Evolutionary conservation across 2,329 filamentous ascomycete species (phyloP), one percentile per base, ranked within the genome.

Genomic region (Fusarium mundagurra): DNA sequence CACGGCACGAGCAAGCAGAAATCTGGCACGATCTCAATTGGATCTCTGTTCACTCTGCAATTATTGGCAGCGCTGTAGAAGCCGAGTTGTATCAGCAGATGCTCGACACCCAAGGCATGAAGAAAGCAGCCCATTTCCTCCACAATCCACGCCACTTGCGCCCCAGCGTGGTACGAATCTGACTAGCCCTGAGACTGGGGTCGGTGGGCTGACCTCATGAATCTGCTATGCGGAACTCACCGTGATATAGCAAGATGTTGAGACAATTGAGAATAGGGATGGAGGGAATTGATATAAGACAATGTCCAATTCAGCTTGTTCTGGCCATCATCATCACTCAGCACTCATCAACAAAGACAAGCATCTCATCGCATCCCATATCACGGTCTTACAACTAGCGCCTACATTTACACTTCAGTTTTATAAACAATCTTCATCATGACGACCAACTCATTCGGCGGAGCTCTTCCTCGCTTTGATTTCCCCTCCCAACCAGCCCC

Each of bases 361-460:
- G 22, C 54, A 48, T 50, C 24, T 39, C 24, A 12, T 50, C 36
- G 36, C n/a, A 43, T 27, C 27, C 45, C 10, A 31, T 20, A 41
- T 38, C 22, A 48, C 27, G 45, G 20, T 22, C 29, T n/a, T 29
- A 44, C 12, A 33, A 14, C 14, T 29, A 22, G 22, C 63, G 41
- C 10, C 31, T 8, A 61, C 16, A 43, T 14, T 20, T 45, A 13
- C 18, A 43, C 12, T 8, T 33, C 67, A 62, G 6, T 48, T n/a
- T 41, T 16, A 41, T 17, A 51, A 41, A 20, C 2, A 51, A 39
- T 3, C 45, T 53, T 31, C 53, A 66, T 24, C 60, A 75, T 75
- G 73, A 75, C 73, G 5, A 75, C 73, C 60, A 75, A 75, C 62
- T 75, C 73, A 22, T 75, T 75, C 48, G 73, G 73, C 51, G 69